A percentile compares a stretch with the other conserved stretches of the same genome.
Evolutionary conservation across 2,329 filamentous ascomycete genomes (phyloP).

Genomic region (Nigrospora osmanthi): DNA sequence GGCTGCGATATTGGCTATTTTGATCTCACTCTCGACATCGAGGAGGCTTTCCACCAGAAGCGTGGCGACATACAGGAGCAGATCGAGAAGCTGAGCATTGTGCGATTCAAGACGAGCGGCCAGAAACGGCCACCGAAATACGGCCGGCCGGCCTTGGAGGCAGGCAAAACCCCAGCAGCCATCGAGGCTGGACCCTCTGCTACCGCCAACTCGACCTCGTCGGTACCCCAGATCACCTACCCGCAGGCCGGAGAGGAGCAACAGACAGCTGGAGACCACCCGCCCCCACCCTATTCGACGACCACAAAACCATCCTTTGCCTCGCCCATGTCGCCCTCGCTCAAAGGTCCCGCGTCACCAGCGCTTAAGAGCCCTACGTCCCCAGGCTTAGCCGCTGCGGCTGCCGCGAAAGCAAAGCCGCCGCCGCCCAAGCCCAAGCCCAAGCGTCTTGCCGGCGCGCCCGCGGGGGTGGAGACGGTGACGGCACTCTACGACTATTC

Average conservation of each 20-base stretch:
- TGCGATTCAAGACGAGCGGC: constrained; percentile 86
- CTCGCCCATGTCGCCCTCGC: constrained; percentile 20
- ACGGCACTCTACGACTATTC: constrained; percentile 95
- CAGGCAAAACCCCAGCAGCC: constrained; percentile 31
- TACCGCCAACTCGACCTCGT: constrained; percentile 25
- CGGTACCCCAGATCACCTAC: constrained; percentile 9
- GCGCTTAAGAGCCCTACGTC: constrained; percentile 16
- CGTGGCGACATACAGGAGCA: constrained; percentile 80
- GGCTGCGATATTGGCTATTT: constrained; percentile 96
- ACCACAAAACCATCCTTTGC: constrained; percentile 19
- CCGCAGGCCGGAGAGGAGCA: constrained; percentile 8
- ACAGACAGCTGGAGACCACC: constrained; percentile 14
- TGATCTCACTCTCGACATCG: constrained; percentile 81
- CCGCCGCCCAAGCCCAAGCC: constrained; percentile 68
- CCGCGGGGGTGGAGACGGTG: constrained; percentile 60
- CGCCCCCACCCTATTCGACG: constrained; percentile 66
- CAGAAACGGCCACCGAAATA: constrained; percentile 54
- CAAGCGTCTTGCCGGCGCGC: constrained; percentile 66
- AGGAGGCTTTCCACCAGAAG: constrained; percentile 85
- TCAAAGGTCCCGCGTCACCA: constrained; percentile 16
- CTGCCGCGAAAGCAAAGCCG: constrained; percentile 59
- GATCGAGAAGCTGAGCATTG: constrained; percentile 76
- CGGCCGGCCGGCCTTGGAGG: constrained; percentile 43
- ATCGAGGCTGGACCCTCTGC: constrained; percentile 26
- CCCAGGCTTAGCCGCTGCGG: constrained; percentile 34